Evolutionary conservation across 305 asterid genomes (phyloP).

Genomic region (Fraxinus baroniana): DNA sequence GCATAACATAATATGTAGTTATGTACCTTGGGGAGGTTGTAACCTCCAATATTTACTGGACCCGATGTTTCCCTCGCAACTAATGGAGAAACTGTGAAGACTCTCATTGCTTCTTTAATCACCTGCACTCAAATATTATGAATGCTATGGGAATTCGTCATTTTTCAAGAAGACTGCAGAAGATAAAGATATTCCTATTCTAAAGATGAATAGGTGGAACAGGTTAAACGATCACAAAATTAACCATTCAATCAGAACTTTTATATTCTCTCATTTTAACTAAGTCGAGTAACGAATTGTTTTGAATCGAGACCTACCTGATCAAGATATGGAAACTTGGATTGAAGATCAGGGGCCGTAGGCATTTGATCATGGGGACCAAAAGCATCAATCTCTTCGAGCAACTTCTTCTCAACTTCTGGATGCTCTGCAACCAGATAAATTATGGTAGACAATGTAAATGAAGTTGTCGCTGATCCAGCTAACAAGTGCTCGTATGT

Average conservation of each 20-base stretch:
- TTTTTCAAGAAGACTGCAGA: not conserved
- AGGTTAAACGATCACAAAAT: not conserved
- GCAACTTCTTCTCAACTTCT: conserved; percentile 61
- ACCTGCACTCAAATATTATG: conserved; percentile 45
- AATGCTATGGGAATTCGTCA: conserved; percentile 3
- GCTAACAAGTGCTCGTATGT: conserved; percentile 90
- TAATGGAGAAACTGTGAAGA: conserved; percentile 77
- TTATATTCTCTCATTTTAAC: not conserved
- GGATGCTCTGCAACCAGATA: conserved; percentile 72
- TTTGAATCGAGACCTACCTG: conserved; percentile 41
- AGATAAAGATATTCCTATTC: not conserved
- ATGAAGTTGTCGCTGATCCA: conserved; percentile 90
- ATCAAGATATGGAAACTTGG: conserved; percentile 69
- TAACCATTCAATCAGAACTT: not conserved
- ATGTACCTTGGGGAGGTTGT: conserved; percentile 77
- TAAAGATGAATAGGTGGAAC: not conserved
- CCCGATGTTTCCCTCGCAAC: conserved; percentile 90
- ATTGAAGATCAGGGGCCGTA: conserved; percentile 71
- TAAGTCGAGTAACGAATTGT: not conserved
- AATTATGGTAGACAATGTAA: conserved; percentile 69
- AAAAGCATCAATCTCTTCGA: conserved; percentile 69
- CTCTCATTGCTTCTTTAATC: conserved; percentile 94
- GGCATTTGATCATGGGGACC: conserved; percentile 68
- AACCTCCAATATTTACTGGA: conserved; percentile 79
- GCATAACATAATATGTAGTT: conserved; percentile 18